Conservation (phyloP, 2,329 filamentous ascomycete genomes). For the Zelopaecilomyces penicillatus region DNA sequence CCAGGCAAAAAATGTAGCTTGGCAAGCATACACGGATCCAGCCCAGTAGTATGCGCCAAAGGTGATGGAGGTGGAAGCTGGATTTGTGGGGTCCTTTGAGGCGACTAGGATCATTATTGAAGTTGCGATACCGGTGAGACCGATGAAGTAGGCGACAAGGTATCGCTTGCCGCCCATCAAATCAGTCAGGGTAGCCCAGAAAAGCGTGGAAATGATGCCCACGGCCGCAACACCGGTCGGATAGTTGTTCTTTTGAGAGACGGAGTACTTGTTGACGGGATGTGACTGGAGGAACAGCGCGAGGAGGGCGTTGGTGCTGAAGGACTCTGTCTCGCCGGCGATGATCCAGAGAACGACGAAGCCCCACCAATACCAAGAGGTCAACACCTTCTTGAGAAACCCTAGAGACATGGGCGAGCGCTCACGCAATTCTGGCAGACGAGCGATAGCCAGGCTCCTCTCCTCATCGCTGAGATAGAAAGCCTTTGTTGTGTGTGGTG, state of each 20-base stretch:
- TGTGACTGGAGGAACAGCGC: constrained; percentile 42
- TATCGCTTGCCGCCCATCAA: constrained; percentile 54
- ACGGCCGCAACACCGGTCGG: constrained; percentile 48
- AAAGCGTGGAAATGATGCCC: constrained; percentile 53
- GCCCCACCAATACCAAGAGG: constrained; percentile 57
- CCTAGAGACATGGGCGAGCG: constrained; percentile 36
- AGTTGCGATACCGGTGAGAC: constrained; percentile 53
- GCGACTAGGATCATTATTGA: constrained; percentile 53
- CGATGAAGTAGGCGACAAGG: constrained; percentile 60
- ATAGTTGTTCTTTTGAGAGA: constrained; percentile 47
- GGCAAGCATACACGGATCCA: constrained; percentile 61
- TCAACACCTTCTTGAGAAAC: constrained; percentile 48
- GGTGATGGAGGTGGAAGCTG: constrained; percentile 39
- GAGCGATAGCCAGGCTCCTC: constrained; percentile 32
- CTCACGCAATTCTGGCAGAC: constrained; percentile 30
- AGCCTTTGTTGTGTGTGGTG: constrained; percentile 36
- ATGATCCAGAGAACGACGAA: constrained; percentile 62
- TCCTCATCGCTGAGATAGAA: constrained; percentile 37
- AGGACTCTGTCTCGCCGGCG: constrained; percentile 63
- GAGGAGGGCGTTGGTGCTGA: constrained; percentile 54
- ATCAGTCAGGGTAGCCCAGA: constrained; percentile 63
- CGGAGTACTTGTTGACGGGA: constrained; percentile 33
- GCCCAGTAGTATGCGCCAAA: constrained; percentile 65
- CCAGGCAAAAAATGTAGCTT: constrained; percentile 70
- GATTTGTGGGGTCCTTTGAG: constrained; percentile 29